These are phyloP conservation scores for Cladosporium sp. DNA, from an alignment of 2,329 filamentous ascomycete genomes.

Conservation along the genomic window DNA sequence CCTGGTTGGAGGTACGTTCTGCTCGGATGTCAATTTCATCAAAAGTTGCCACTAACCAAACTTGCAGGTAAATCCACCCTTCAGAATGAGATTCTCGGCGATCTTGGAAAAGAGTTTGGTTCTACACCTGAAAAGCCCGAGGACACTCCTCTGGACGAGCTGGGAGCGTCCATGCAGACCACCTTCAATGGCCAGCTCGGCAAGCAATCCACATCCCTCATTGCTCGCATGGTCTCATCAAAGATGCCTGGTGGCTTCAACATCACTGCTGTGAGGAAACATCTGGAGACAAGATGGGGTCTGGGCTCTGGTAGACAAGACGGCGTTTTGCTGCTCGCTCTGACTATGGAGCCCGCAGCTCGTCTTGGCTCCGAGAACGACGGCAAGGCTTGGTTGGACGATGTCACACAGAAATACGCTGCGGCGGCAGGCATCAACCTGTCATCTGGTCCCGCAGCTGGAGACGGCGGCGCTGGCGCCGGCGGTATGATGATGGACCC, in stretches of 20 bases:
- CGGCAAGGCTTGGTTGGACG: constrained; percentile 87
- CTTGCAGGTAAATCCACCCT: constrained; percentile 86
- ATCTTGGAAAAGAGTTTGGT: constrained; percentile 96
- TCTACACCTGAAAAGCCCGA: constrained; percentile 98
- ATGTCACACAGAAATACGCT: constrained; percentile 85
- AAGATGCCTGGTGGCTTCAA: constrained; percentile 99
- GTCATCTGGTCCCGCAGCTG: constrained; percentile 64
- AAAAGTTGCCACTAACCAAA: constrained; percentile 1
- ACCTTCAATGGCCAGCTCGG: constrained; percentile 99
- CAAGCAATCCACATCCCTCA: constrained; percentile 89
- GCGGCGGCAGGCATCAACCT: constrained; percentile 76
- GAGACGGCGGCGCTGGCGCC: constrained; percentile 64
- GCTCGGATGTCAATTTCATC: background rate
- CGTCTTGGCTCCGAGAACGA: constrained; percentile 86
- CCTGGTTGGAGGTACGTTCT: constrained; percentile 79
- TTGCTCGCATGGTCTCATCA: constrained; percentile 91
- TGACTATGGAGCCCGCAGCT: constrained; percentile 87
- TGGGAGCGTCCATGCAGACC: constrained; percentile 90
- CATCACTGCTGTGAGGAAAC: constrained; percentile 91
- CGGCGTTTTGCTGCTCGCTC: constrained; percentile 76
- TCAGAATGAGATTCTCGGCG: constrained; percentile 97
- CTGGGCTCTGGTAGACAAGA: constrained; percentile 83
- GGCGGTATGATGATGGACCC: constrained; percentile 99
- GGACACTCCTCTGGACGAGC: constrained; percentile 92
- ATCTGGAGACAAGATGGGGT: constrained; percentile 91